Evolutionary conservation across 352 stramenopile species (phyloP).

Genomic region (Phytophthora fragariaefolia): DNA sequence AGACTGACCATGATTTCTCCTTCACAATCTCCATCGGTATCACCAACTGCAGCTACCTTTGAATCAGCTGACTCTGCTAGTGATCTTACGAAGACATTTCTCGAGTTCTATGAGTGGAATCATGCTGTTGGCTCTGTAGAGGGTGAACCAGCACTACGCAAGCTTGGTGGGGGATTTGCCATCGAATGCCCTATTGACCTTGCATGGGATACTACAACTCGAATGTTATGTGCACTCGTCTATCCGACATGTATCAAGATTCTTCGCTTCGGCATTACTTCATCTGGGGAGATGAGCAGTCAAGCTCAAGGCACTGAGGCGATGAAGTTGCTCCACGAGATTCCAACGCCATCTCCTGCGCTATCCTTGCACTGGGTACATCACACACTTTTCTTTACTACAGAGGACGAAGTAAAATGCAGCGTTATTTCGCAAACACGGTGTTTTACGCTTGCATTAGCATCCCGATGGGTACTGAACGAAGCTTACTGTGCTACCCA

Average conservation of each 20-base stretch:
- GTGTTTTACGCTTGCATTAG: constrained; percentile 70
- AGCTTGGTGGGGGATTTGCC: constrained; percentile 23
- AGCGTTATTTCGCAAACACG: constrained; percentile 66
- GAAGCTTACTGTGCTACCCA: constrained; percentile 39
- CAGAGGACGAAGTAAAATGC: constrained; percentile 67
- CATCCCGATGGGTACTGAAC: constrained; percentile 43
- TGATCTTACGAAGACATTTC: constrained; percentile 60
- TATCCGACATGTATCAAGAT: constrained; percentile 59
- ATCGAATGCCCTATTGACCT: constrained; percentile 67
- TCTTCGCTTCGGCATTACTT: constrained; percentile 42
- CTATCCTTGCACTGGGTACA: constrained; percentile 69
- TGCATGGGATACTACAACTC: constrained; percentile 62
- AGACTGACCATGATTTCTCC: constrained; percentile 38
- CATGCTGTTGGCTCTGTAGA: constrained; percentile 8
- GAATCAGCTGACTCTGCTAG: constrained; percentile 31
- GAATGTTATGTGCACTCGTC: constrained; percentile 63
- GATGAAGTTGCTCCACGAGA: constrained; percentile 61
- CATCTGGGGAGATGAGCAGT: constrained; percentile 7
- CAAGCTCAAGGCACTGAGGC: constrained; percentile 22
- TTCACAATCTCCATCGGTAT: constrained; percentile 22
- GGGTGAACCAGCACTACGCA: constrained; percentile 26
- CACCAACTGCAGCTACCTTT: constrained; percentile 13
- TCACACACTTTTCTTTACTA: constrained; percentile 73
- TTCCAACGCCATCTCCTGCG: constrained; percentile 46
- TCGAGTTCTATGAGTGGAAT: constrained; percentile 85